These are phyloP conservation scores for Pisolithus thermaeus DNA, from an alignment of 1,284 basidiomycete species.

Conservation along the genomic window DNA sequence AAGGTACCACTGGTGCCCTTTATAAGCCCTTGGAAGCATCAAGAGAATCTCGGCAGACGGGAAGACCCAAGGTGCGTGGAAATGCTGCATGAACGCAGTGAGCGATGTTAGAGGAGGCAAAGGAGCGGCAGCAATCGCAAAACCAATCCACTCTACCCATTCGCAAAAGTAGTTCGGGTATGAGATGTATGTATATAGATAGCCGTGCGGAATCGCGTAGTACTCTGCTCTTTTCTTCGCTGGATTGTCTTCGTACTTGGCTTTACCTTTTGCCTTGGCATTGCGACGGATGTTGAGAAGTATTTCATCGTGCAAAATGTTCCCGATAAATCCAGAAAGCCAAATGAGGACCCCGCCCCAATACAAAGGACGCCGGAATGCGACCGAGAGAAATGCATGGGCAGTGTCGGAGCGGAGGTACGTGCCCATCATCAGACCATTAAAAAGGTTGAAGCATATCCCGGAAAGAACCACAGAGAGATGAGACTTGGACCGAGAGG, in stretches of 20 bases:
- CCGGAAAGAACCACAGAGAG: conserved; percentile 57
- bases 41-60: conserved; percentile 60
- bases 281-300: conserved; percentile 67
- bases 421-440: conserved; percentile 65
- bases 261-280: conserved; percentile 34
- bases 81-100: conserved; percentile 31
- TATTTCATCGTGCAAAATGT: conserved; percentile 85
- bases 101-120: conserved; percentile 28
- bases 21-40: conserved; percentile 78
- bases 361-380: conserved; percentile 43
- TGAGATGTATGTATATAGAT: conserved; percentile 75
- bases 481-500: conserved; percentile 75
- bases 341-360: conserved; percentile 62
- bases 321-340: conserved; percentile 68
- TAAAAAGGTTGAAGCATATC: conserved; percentile 66
- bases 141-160: conserved; percentile 84
- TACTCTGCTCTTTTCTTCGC: conserved; percentile 34
- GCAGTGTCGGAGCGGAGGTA: conserved; percentile 58
- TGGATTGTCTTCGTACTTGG: conserved; percentile 24
- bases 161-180: conserved; percentile 93
- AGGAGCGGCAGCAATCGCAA: conserved; percentile 61
- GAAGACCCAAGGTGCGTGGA: conserved; percentile 75
- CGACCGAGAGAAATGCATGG: conserved; percentile 33
- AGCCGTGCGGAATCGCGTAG: conserved; percentile 82
- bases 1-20: conserved; percentile 80